Percentiles rank a stretch among this genome's conserved stretches.
phyloP scores from a whole-genome alignment of 2,329 filamentous ascomycete genomes.

The Bipolaris bicolor region DNA sequence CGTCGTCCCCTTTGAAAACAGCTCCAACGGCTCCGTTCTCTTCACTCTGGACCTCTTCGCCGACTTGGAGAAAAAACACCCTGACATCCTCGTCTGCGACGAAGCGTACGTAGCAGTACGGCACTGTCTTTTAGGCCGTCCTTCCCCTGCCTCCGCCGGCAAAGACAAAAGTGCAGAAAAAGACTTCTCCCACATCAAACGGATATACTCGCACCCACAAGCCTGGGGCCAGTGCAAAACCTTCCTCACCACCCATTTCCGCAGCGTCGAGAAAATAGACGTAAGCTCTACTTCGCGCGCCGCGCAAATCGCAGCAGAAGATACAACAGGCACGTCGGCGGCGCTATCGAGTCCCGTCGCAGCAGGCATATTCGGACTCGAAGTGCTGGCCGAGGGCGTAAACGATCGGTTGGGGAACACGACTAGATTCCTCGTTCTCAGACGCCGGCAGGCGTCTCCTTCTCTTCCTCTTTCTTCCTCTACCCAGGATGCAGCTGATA shows the following conservation, averaged over 20 bases:
- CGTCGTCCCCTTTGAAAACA: slow-evolving; percentile 95
- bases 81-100: slow-evolving; percentile 75
- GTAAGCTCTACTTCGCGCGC: slow-evolving; percentile 85
- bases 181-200: slow-evolving; percentile 67
- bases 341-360: slow-evolving; percentile 81
- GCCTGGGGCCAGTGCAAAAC: slow-evolving; percentile 88
- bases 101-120: slow-evolving; percentile 88
- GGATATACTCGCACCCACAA: slow-evolving; percentile 91
- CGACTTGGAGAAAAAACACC: slow-evolving; percentile 69
- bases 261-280: slow-evolving; percentile 79
- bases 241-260: slow-evolving; percentile 74
- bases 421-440: slow-evolving; percentile 70
- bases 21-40: slow-evolving; percentile 89
- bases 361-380: slow-evolving; percentile 69
- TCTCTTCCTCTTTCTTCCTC: background rate
- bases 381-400: slow-evolving; percentile 71
- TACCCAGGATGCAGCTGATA: no score
- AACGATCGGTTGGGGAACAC: slow-evolving; percentile 77
- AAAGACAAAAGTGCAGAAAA: no score
- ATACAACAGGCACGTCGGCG: slow-evolving; percentile 67
- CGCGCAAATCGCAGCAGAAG: slow-evolving; percentile 73
- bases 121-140: slow-evolving; percentile 77
- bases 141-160: no score
- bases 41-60: slow-evolving; percentile 89
- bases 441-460: background rate